A percentile compares a stretch with the other conserved stretches of the same genome.
phyloP scores from a whole-genome alignment of 164 flowering plant species.

The Sextonia rubra region DNA sequence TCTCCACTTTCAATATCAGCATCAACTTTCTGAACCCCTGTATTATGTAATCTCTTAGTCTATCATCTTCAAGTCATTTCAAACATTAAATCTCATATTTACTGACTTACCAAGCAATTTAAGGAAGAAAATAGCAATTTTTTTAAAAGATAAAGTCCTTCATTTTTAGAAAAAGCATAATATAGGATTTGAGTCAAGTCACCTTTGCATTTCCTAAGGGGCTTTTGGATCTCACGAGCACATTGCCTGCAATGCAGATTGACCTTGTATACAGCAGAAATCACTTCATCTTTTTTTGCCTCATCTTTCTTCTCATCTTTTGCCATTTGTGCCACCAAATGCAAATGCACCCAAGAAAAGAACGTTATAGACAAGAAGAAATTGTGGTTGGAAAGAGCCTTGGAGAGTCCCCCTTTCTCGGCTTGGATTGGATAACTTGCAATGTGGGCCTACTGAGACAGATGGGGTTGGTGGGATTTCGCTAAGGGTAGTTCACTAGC shows the following conservation, averaged over 20 bases:
- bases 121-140: not conserved
- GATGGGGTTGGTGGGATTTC: slow-evolving; percentile 3
- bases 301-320: not conserved
- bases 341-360: not conserved
- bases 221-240: slow-evolving; percentile 46
- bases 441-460: not conserved
- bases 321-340: not conserved
- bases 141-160: not conserved
- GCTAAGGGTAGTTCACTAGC: slow-evolving; percentile 4
- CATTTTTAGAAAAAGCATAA: not conserved
- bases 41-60: not conserved
- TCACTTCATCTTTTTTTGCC: slow-evolving; percentile 17
- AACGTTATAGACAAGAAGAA: not conserved
- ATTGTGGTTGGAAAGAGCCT: not conserved
- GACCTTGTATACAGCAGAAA: slow-evolving; percentile 54
- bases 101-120: not conserved
- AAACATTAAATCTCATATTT: too few species aligned
- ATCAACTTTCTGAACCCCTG: slow-evolving; percentile 60
- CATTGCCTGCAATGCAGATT: slow-evolving; percentile 70
- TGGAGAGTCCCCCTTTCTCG: not conserved
- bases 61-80: too few species aligned
- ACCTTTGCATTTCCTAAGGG: slow-evolving; percentile 58
- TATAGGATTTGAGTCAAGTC: not conserved
- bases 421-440: not conserved
- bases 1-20: slow-evolving; percentile 39